Conservation (phyloP, 2,329 filamentous ascomycete species). For the Cladorrhinum sp. region DNA sequence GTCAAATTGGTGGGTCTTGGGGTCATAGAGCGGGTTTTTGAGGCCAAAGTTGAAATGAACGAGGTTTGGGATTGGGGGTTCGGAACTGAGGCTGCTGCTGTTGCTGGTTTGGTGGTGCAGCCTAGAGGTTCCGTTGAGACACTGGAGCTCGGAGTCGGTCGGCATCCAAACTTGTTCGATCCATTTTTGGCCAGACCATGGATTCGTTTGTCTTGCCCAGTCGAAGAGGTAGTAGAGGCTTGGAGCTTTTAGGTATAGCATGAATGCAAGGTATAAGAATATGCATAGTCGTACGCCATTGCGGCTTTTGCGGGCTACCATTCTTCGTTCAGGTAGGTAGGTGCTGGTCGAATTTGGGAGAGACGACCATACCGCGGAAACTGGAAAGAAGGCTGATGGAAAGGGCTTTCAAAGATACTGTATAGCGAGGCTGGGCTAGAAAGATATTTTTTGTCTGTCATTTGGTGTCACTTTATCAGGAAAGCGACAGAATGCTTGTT, state of each 20-base stretch:
- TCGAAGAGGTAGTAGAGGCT: constrained; percentile 29
- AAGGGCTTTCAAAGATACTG: neutral
- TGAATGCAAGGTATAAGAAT: constrained; percentile 24
- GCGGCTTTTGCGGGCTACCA: constrained; percentile 16
- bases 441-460: neutral
- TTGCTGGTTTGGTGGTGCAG: constrained; percentile 6
- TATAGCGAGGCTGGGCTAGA: neutral
- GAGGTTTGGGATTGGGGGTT: constrained; percentile 35
- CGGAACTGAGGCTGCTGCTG: constrained; percentile 17
- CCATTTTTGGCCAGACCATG: constrained; percentile 35
- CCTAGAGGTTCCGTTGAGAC: constrained; percentile 30
- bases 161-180: constrained; percentile 34
- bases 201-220: constrained; percentile 35
- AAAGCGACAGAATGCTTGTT: neutral
- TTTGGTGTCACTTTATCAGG: neutral
- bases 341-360: neutral
- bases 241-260: constrained; percentile 26
- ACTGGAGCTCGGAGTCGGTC: constrained; percentile 34
- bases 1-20: constrained; percentile 34
- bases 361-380: neutral
- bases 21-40: constrained; percentile 32
- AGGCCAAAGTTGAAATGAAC: constrained; percentile 40
- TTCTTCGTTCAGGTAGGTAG: neutral
- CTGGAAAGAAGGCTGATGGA: neutral
- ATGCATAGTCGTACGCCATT: constrained; percentile 20